Evolutionary conservation across 495 filamentous ascomycete genomes (phyloP).

Genomic region (Aspergillus incahuasiensis): DNA sequence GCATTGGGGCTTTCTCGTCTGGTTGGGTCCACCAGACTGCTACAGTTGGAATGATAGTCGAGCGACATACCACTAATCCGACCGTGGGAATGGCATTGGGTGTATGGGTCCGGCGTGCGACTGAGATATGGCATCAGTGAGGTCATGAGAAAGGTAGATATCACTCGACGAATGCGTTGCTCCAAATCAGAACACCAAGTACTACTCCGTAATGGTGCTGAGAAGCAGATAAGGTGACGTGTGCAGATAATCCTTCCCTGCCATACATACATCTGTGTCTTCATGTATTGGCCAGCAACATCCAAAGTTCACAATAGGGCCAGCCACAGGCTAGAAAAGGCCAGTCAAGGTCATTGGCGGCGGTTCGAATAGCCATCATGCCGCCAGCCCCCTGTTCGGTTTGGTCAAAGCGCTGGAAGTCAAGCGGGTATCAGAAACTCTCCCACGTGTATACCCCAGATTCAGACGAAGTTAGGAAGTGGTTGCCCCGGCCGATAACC

Average conservation of each 20-base stretch:
- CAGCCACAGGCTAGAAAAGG: slow-evolving; percentile 15
- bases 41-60: slow-evolving; percentile 4
- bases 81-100: neutral
- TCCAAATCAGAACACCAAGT: neutral
- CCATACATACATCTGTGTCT: slow-evolving; percentile 5
- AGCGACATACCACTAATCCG: neutral
- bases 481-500: neutral
- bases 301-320: slow-evolving; percentile 18
- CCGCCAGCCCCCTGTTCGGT: slow-evolving; percentile 5
- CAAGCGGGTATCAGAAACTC: neutral
- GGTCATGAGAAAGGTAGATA: neutral
- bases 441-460: slow-evolving; percentile 23
- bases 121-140: neutral
- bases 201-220: neutral
- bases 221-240: slow-evolving; percentile 4
- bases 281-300: slow-evolving; percentile 12
- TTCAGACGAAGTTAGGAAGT: neutral
- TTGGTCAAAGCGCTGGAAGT: neutral
- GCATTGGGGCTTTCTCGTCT: neutral
- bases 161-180: neutral
- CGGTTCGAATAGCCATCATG: neutral
- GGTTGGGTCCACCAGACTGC: neutral
- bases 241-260: slow-evolving; percentile 1
- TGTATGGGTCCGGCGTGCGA: neutral
- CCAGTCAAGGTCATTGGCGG: slow-evolving; percentile 13